Conservation (phyloP, 371 early-diverging fungal genomes). For the Chytridiales sp. region DNA sequence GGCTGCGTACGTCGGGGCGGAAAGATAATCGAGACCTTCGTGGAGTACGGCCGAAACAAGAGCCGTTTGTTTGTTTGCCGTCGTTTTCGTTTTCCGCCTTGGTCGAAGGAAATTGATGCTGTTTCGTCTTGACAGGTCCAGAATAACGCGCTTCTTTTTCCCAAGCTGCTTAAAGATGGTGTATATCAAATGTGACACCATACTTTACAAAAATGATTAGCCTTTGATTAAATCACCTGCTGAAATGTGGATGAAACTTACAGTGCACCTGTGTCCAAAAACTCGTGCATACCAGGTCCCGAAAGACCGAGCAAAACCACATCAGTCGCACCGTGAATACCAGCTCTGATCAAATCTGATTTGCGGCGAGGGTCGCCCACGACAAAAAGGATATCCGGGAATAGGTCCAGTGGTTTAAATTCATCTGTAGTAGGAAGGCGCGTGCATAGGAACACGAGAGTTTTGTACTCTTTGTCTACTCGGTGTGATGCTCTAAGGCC, state of each 20-base stretch:
- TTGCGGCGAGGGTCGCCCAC: constrained; percentile 41
- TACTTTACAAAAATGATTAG: too few species aligned
- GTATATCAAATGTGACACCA: constrained; percentile 44
- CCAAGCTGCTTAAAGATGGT: constrained; percentile 30
- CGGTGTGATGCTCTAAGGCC: constrained; percentile 33
- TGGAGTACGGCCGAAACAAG: too few species aligned
- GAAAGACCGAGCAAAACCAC: too few species aligned
- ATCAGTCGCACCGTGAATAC: constrained; percentile 24
- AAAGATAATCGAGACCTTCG: constrained; percentile 28
- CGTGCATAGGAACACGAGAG: constrained; percentile 35
- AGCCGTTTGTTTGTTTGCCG: too few species aligned
- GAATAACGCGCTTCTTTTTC: constrained; percentile 29
- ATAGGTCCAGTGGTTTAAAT: constrained; percentile 28
- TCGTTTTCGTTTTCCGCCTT: too few species aligned
- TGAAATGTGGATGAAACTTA: too few species aligned
- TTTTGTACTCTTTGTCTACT: constrained; percentile 24
- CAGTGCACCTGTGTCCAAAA: too few species aligned
- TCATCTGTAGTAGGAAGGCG: constrained; percentile 32
- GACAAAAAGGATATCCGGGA: constrained; percentile 42
- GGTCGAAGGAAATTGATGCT: constrained; percentile 46
- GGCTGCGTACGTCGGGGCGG: constrained; percentile 42
- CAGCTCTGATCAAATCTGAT: constrained; percentile 32
- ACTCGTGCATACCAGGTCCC: too few species aligned
- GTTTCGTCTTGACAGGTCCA: constrained; percentile 35
- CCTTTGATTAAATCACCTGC: too few species aligned